phyloP scores from a whole-genome alignment of 441 rosid genomes.

The Gossypium schwendimanii region DNA sequence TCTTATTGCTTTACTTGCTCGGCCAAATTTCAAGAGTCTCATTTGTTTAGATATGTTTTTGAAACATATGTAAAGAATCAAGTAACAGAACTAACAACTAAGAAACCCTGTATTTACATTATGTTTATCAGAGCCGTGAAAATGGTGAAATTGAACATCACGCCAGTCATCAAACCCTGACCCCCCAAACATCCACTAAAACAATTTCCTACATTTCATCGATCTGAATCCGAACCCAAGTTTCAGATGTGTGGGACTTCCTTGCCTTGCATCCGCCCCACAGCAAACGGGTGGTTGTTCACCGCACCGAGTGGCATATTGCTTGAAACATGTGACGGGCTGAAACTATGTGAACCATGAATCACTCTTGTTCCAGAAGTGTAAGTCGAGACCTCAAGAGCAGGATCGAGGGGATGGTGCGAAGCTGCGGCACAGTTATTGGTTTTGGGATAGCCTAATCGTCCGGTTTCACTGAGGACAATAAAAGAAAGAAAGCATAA shows the following conservation, averaged over 20 bases:
- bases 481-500: background rate
- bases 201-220: background rate
- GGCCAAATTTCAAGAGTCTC: no score
- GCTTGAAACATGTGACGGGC: slow-evolving; percentile 23
- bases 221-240: background rate
- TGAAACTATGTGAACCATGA: slow-evolving; percentile 23
- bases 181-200: background rate
- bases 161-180: background rate
- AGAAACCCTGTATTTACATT: slow-evolving; percentile 10
- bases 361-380: slow-evolving; percentile 4
- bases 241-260: slow-evolving; percentile 30
- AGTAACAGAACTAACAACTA: no score
- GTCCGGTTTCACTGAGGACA: slow-evolving; percentile 20
- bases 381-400: slow-evolving; percentile 7
- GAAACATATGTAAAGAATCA: no score
- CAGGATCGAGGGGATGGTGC: slow-evolving; percentile 15
- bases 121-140: background rate
- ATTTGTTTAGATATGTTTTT: no score
- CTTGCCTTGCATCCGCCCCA: slow-evolving; percentile 24
- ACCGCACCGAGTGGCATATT: slow-evolving; percentile 19
- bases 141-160: background rate
- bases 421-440: slow-evolving; percentile 21
- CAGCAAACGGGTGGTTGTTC: slow-evolving; percentile 29
- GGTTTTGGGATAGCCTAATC: slow-evolving; percentile 2
- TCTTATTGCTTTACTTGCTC: no score